A percentile compares a stretch with the other conserved stretches of the same genome.
These are phyloP conservation scores for Trichaptum fuscoviolaceum DNA, from an alignment of 768 basidiomycete species.

Conservation along the genomic window DNA sequence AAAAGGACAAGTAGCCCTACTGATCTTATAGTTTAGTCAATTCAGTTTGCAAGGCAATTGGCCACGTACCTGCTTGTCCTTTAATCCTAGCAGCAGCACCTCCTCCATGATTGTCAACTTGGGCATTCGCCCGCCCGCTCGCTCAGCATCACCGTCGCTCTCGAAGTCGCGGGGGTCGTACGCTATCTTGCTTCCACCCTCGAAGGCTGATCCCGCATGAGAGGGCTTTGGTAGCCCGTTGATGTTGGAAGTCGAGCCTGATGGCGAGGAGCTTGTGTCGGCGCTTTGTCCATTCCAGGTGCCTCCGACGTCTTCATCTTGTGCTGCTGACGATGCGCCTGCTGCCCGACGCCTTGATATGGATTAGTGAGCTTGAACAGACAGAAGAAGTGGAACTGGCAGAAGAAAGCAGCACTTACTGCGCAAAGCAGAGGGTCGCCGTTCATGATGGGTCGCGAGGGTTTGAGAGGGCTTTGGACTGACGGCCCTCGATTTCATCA, in stretches of 20 bases:
- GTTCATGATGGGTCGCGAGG: no score
- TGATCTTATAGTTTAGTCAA: slow-evolving; percentile 9
- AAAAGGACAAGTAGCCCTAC: slow-evolving; percentile 93
- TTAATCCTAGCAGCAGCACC: slow-evolving; percentile 86
- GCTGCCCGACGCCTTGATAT: slow-evolving; percentile 56
- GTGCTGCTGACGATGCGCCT: slow-evolving; percentile 29
- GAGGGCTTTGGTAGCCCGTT: slow-evolving; percentile 30
- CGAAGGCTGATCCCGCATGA: slow-evolving; percentile 80
- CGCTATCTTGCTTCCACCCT: slow-evolving; percentile 83
- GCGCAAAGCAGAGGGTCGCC: no score
- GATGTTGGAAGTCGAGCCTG: slow-evolving; percentile 4
- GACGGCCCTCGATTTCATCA: no score
- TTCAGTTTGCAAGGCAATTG: not conserved
- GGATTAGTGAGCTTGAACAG: no score
- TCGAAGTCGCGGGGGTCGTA: slow-evolving; percentile 88
- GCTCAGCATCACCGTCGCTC: slow-evolving; percentile 56
- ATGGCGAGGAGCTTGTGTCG: slow-evolving; percentile 20
- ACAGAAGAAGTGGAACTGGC: no score
- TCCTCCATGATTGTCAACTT: slow-evolving; percentile 95
- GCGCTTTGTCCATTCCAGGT: slow-evolving; percentile 5
- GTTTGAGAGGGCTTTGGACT: no score
- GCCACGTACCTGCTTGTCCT: slow-evolving; percentile 84
- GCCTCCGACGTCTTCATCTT: slow-evolving; percentile 28
- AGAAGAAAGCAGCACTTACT: no score
- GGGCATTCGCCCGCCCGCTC: slow-evolving; percentile 69